Evolutionary conservation across 2,329 filamentous ascomycete species (phyloP), one percentile per base, ranked within the genome.

Genomic region (Fusarium albidum): DNA sequence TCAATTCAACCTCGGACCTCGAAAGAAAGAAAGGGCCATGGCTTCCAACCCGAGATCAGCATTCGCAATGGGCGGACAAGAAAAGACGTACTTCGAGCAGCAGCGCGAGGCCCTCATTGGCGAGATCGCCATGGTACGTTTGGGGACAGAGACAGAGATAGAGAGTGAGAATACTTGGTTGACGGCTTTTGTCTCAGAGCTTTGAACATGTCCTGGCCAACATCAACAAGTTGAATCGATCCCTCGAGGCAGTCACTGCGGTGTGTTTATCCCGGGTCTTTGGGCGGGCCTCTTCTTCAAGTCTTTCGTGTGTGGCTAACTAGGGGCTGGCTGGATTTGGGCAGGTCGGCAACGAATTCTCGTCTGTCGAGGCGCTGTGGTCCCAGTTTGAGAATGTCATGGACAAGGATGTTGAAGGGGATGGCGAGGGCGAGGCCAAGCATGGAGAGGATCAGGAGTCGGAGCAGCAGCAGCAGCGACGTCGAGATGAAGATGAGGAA

Each of bases 381-480:
- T 96, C 91, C 32, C 92, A 96, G 68, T 98, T 99, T 69, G 95
- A 99, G 77, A 90, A 88, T 63, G 93, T 98, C 65, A 98, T 97
- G 93, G 91, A 85, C 9, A 91, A 89, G 68, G 83, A 89, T 49
- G 77, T 64, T 41, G 70, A 70, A 26, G 65, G 59, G 7, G 62
- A 61, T 25, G 47, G 38, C 4, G 64, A 59, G n/a, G 34, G 48
- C 10, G 46, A 61, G 45, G 8, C 55, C 21, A 53, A 54, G 29
- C 64, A 71, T 34, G 67, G 49, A 13, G 57, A 48, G 7, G 63
- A 59, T n/a, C n/a, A n/a, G n/a, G n/a, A n/a, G n/a, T n/a, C n/a
- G 43, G 51, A 57, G 18, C 50, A 49, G 42, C 40, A 55, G 4
- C 47, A 53, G 6, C 49, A 45, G 17, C 54, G 50, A 13, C 29